phyloP scores from a whole-genome alignment of 768 basidiomycete genomes.

The Amanita thiersii region DNA sequence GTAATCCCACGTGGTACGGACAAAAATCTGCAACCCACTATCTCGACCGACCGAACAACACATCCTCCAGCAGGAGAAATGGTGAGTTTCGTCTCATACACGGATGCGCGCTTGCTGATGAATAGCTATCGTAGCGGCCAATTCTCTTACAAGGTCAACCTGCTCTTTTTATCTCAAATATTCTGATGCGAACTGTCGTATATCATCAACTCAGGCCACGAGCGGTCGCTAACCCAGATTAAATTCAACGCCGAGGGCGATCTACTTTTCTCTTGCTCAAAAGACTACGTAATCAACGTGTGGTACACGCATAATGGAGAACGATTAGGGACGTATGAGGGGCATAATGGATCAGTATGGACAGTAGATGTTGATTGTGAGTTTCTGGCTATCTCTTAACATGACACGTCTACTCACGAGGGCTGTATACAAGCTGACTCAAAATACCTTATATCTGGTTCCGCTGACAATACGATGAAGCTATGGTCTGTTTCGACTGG shows the following conservation, averaged over 20 bases:
- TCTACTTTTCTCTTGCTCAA: slow-evolving; percentile 90
- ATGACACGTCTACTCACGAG: not conserved
- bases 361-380: slow-evolving; percentile 92
- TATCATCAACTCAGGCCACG: slow-evolving; percentile 60
- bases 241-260: slow-evolving; percentile 97
- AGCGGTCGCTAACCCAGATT: slow-evolving; percentile 95
- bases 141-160: slow-evolving; percentile 62
- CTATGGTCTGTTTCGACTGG: slow-evolving; percentile 88
- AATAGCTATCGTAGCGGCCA: slow-evolving; percentile 40
- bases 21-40: slow-evolving; percentile 10
- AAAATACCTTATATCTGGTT: slow-evolving; percentile 79
- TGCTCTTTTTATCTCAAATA: not conserved
- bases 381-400: slow-evolving; percentile 20
- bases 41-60: not conserved
- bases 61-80: slow-evolving; percentile 19
- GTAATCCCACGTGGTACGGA: slow-evolving; percentile 14
- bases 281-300: slow-evolving; percentile 92
- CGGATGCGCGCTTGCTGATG: not conserved
- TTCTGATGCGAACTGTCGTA: slow-evolving; percentile 9
- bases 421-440: slow-evolving; percentile 50
- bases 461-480: slow-evolving; percentile 89
- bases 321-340: slow-evolving; percentile 92
- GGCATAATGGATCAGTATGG: slow-evolving; percentile 96
- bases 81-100: slow-evolving; percentile 17
- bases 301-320: slow-evolving; percentile 99